phyloP scores from a whole-genome alignment of 2,329 filamentous ascomycete genomes.

The Penicillium sp. region DNA sequence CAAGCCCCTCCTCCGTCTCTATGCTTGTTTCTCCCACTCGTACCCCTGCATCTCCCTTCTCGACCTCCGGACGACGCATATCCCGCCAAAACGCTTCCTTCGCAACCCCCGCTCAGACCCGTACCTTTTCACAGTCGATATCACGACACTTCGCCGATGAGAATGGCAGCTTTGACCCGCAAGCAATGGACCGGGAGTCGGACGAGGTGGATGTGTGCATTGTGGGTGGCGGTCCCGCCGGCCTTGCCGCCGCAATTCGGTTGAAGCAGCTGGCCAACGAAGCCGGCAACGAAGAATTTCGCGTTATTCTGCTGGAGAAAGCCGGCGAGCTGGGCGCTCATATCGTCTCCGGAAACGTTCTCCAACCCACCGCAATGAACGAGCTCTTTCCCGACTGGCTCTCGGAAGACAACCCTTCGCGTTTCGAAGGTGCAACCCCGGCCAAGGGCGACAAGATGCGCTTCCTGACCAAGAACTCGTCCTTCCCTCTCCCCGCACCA shows the following conservation, averaged over 20 bases:
- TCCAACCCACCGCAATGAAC: slow-evolving; percentile 81
- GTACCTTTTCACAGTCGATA: slow-evolving; percentile 47
- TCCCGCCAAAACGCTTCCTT: slow-evolving; percentile 24
- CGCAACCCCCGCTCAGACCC: slow-evolving; percentile 31
- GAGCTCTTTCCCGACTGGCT: slow-evolving; percentile 95
- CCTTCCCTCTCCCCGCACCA: slow-evolving; percentile 79
- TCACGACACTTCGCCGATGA: slow-evolving; percentile 43
- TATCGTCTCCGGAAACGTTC: slow-evolving; percentile 91
- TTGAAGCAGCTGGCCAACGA: slow-evolving; percentile 94
- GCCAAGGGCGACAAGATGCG: slow-evolving; percentile 85
- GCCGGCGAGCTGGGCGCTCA: slow-evolving; percentile 92
- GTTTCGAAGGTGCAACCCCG: slow-evolving; percentile 83
- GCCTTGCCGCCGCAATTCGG: slow-evolving; percentile 86
- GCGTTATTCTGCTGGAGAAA: slow-evolving; percentile 90
- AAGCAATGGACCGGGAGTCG: slow-evolving; percentile 73
- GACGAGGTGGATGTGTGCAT: slow-evolving; percentile 97
- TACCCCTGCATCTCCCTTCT: slow-evolving; percentile 19
- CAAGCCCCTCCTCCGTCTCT: slow-evolving; percentile 24
- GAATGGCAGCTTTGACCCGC: slow-evolving; percentile 63
- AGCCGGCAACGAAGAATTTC: slow-evolving; percentile 91
- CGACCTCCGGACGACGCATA: slow-evolving; percentile 18
- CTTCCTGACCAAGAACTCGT: slow-evolving; percentile 77
- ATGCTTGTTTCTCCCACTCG: slow-evolving; percentile 19
- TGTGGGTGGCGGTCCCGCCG: slow-evolving; percentile 87
- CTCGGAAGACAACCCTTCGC: slow-evolving; percentile 77